Percentiles rank a stretch among this genome's conserved stretches.
Conservation (phyloP, 2,329 filamentous ascomycete genomes). For the Ceratocystis variospora region DNA sequence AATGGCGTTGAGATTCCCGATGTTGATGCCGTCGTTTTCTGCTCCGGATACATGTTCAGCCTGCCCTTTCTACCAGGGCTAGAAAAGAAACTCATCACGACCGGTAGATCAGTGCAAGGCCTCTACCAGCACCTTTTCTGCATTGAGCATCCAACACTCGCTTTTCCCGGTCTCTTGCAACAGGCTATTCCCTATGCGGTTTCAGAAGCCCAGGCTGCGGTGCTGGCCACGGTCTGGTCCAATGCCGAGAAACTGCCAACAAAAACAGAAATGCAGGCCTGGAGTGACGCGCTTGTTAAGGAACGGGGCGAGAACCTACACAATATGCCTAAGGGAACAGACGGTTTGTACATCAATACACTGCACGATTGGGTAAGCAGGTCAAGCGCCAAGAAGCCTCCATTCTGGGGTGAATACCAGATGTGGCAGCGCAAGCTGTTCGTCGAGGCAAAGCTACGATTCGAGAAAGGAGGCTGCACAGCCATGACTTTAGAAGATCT, state of each 20-base stretch:
- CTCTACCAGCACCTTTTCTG: constrained; percentile 72
- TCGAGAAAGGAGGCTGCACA: constrained; percentile 49
- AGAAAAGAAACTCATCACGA: constrained; percentile 42
- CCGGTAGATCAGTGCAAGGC: constrained; percentile 55
- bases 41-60: constrained; percentile 78
- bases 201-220: constrained; percentile 63
- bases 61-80: constrained; percentile 54
- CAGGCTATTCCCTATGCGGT: constrained; percentile 81
- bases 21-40: constrained; percentile 69
- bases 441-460: constrained; percentile 56
- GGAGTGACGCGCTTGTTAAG: constrained; percentile 51
- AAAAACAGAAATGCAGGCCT: constrained; percentile 48
- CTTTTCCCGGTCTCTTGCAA: constrained; percentile 61
- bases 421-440: constrained; percentile 60
- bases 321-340: constrained; percentile 40
- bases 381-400: constrained; percentile 44
- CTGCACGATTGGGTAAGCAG: constrained; percentile 47
- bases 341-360: constrained; percentile 57
- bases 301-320: constrained; percentile 33
- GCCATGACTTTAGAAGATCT: constrained; percentile 57
- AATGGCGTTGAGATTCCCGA: constrained; percentile 50
- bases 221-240: constrained; percentile 64
- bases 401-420: constrained; percentile 55
- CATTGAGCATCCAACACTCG: constrained; percentile 60
- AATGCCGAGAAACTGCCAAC: constrained; percentile 53